phyloP scores from a whole-genome alignment of 805 yeast genomes.

The Metschnikowia amazonensis region DNA sequence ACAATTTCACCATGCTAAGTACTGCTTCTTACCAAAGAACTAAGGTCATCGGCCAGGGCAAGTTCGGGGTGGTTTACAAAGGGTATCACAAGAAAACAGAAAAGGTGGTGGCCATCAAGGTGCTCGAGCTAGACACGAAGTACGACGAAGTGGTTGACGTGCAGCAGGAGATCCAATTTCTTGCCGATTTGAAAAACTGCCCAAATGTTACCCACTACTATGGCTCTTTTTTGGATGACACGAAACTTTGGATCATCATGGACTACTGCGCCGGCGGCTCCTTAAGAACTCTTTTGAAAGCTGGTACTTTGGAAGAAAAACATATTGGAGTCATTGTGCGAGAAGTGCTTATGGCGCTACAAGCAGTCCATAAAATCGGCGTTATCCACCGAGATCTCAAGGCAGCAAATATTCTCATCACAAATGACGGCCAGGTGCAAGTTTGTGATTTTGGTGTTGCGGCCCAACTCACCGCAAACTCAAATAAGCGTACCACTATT shows the following conservation, averaged over 20 bases:
- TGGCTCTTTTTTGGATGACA: constrained; percentile 81
- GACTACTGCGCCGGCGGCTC: constrained; percentile 98
- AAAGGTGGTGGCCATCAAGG: constrained; percentile 87
- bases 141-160: constrained; percentile 94
- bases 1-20: constrained; percentile 11
- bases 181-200: constrained; percentile 73
- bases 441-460: constrained; percentile 99
- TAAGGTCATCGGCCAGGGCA: constrained; percentile 93
- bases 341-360: constrained; percentile 74
- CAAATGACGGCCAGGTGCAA: constrained; percentile 85
- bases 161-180: constrained; percentile 85
- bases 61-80: constrained; percentile 94
- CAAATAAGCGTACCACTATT: constrained; percentile 83
- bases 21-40: constrained; percentile 58
- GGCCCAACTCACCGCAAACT: constrained; percentile 76
- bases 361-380: constrained; percentile 79
- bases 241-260: constrained; percentile 97
- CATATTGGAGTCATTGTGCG: constrained; percentile 80
- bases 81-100: constrained; percentile 69
- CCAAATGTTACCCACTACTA: constrained; percentile 93
- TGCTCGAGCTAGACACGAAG: constrained; percentile 84
- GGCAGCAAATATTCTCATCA: constrained; percentile 89
- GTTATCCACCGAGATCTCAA: constrained; percentile 95
- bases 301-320: constrained; percentile 84
- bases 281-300: constrained; percentile 74